Conservation (phyloP, 176 grass and related monocot species). For the Eleusine indica region DNA sequence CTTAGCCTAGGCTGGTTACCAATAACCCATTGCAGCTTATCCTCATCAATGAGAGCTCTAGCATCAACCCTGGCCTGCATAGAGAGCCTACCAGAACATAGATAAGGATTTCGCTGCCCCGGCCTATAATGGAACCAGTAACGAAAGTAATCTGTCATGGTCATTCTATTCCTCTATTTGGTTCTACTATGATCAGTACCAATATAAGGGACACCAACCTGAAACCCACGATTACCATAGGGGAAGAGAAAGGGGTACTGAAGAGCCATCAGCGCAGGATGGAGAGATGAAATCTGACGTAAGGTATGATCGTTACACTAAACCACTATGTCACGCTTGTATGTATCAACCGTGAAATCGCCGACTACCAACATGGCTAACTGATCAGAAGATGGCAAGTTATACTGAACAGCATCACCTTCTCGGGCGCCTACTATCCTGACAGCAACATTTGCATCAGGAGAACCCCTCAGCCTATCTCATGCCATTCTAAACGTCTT, state of each 20-base stretch:
- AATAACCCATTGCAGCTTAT: too few species aligned
- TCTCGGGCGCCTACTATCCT: not conserved
- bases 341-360: not conserved
- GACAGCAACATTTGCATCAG: not conserved
- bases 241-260: not conserved
- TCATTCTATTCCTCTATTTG: too few species aligned
- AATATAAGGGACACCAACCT: too few species aligned
- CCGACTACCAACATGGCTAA: slow-evolving; percentile 11
- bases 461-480: not conserved
- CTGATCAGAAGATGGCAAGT: not conserved
- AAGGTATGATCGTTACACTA: not conserved
- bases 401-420: not conserved
- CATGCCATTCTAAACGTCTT: not conserved
- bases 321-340: not conserved
- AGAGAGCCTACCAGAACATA: too few species aligned
- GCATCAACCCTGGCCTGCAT: too few species aligned
- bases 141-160: too few species aligned
- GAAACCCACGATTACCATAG: too few species aligned
- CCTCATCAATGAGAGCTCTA: too few species aligned
- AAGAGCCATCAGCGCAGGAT: not conserved
- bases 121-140: too few species aligned
- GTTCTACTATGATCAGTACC: too few species aligned
- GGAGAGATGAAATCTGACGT: not conserved
- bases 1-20: too few species aligned
- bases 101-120: too few species aligned